These are phyloP conservation scores for Schwanniomyces sp. DNA, from an alignment of 805 yeast genomes.

Conservation along the genomic window DNA sequence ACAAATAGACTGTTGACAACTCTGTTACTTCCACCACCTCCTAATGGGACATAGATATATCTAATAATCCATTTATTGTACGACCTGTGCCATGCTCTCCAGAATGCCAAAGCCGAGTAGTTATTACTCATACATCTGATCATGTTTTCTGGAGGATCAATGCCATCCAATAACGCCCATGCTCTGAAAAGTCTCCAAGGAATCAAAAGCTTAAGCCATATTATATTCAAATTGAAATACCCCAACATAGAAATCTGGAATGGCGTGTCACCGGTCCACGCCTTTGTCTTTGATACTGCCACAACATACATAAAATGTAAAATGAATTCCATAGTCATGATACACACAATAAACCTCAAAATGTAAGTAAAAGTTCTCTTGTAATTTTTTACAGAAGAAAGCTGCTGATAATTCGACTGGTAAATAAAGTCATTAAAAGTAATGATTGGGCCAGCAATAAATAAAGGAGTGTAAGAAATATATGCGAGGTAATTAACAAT, in stretches of 20 bases:
- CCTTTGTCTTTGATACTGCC: constrained; percentile 84
- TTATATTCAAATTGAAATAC: constrained; percentile 80
- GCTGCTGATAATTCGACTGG: constrained; percentile 57
- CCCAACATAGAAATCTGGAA: constrained; percentile 96
- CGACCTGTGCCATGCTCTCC: constrained; percentile 99
- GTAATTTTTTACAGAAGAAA: constrained; percentile 55
- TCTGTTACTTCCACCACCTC: constrained; percentile 71
- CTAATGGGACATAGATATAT: constrained; percentile 88
- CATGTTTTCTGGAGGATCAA: constrained; percentile 98
- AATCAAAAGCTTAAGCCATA: constrained; percentile 88
- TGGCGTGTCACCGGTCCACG: constrained; percentile 88
- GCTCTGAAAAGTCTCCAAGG: constrained; percentile 96
- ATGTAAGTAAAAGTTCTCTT: constrained; percentile 62
- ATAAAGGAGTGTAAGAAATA: constrained; percentile 80
- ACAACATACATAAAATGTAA: constrained; percentile 90
- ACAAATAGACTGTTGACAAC: constrained; percentile 78
- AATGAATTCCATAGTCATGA: constrained; percentile 84
- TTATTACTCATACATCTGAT: constrained; percentile 93
- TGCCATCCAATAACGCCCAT: constrained; percentile 90
- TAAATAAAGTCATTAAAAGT: constrained; percentile 89
- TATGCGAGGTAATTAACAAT: constrained; percentile 72
- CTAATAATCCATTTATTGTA: constrained; percentile 87
- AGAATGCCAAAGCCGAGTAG: constrained; percentile 89
- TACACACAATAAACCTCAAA: constrained; percentile 65
- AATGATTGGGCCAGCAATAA: constrained; percentile 92